Conservation (phyloP, 2,329 filamentous ascomycete genomes). For the Huntiella omanensis region DNA sequence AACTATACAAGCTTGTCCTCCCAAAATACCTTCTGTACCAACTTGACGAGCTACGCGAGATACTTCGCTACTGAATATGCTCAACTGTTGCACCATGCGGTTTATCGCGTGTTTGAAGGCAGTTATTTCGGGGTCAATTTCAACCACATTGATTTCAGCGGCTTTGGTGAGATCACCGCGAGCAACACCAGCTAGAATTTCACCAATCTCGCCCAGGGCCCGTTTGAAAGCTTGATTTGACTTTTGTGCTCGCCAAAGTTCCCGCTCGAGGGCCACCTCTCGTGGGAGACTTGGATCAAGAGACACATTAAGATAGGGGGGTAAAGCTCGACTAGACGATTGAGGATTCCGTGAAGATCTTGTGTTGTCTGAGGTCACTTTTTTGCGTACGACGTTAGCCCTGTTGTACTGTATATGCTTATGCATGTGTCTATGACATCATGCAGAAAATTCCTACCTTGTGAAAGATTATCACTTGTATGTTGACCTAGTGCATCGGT, state of each 20-base stretch:
- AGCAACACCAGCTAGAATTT: constrained; percentile 90
- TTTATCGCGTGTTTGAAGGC: constrained; percentile 98
- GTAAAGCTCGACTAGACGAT: too few relatives aligned
- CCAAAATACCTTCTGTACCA: constrained; percentile 84
- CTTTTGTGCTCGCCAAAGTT: constrained; percentile 92
- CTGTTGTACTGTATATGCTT: too few relatives aligned
- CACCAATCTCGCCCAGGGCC: constrained; percentile 85
- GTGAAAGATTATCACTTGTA: too few relatives aligned
- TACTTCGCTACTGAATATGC: constrained; percentile 91
- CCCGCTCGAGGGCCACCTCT: constrained; percentile 60
- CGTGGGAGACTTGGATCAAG: too few relatives aligned
- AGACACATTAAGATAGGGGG: too few relatives aligned
- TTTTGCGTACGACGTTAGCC: too few relatives aligned
- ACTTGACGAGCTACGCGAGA: constrained; percentile 88
- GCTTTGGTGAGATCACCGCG: constrained; percentile 93
- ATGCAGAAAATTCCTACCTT: too few relatives aligned
- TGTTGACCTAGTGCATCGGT: too few relatives aligned
- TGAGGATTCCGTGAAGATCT: too few relatives aligned
- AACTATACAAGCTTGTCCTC: constrained; percentile 82
- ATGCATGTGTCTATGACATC: too few relatives aligned
- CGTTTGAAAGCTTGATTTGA: constrained; percentile 98
- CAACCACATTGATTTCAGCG: constrained; percentile 82
- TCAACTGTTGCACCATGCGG: constrained; percentile 96
- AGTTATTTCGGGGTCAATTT: constrained; percentile 96
- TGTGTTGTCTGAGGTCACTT: too few relatives aligned